A percentile compares a stretch with the other conserved stretches of the same genome.
These are phyloP conservation scores for Mycena maculata DNA, from an alignment of 768 basidiomycete species.

Conservation along the genomic window DNA sequence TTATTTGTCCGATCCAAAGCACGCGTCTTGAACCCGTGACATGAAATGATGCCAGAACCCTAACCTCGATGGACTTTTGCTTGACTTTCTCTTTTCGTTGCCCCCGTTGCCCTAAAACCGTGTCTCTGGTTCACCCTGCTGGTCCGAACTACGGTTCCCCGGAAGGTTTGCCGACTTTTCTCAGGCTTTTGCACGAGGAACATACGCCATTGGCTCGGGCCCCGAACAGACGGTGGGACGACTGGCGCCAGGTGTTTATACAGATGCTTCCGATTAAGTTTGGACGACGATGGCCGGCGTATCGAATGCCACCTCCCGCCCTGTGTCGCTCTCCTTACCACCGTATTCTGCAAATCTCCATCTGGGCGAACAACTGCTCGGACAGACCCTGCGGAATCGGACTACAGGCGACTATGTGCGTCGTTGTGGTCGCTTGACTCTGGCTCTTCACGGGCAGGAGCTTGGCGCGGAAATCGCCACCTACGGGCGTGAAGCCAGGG, in stretches of 20 bases:
- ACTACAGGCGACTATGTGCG: not conserved
- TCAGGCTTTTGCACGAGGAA: not conserved
- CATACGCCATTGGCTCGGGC: not conserved
- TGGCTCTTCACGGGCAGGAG: not conserved
- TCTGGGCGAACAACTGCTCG: not conserved
- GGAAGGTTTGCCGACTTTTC: too few species aligned
- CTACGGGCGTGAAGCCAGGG: not conserved
- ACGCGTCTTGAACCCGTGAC: too few species aligned
- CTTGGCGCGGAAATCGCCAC: not conserved
- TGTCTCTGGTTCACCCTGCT: not conserved
- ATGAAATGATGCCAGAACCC: not conserved
- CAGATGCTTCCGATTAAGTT: not conserved
- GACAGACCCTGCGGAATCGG: too few species aligned
- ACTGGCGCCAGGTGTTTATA: not conserved
- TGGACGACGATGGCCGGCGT: not conserved
- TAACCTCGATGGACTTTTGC: too few species aligned
- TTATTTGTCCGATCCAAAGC: too few species aligned
- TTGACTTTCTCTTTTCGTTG: not conserved
- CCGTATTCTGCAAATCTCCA: conserved; percentile 2
- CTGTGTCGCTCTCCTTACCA: not conserved
- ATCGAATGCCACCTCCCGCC: not conserved
- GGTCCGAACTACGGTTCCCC: too few species aligned
- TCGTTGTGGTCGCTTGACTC: not conserved
- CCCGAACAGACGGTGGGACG: not conserved
- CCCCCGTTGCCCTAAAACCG: not conserved